phyloP scores from a whole-genome alignment of 1,284 basidiomycete genomes.

The Heliocybe sulcata region DNA sequence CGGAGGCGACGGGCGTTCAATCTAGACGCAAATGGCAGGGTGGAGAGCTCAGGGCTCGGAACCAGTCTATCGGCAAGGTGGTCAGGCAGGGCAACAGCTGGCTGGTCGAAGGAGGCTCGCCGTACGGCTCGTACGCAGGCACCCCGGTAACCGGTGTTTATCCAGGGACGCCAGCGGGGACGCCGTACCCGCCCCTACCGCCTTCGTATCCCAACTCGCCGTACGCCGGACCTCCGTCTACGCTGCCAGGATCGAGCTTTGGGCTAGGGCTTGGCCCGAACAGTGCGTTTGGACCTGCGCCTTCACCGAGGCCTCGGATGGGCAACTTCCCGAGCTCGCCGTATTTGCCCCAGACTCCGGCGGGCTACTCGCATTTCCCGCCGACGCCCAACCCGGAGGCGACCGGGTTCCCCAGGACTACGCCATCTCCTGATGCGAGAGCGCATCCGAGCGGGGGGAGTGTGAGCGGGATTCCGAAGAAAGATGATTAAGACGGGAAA shows the following conservation, averaged over 20 bases:
- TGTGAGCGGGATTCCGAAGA: constrained; percentile 22
- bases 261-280: constrained; percentile 24
- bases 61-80: constrained; percentile 18
- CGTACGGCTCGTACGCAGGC: constrained; percentile 28
- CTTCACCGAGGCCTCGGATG: constrained; percentile 12
- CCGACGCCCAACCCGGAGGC: constrained; percentile 28
- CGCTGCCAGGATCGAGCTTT: constrained; percentile 21
- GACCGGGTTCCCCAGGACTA: constrained; percentile 18
- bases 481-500: constrained; percentile 34
- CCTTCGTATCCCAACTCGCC: not conserved
- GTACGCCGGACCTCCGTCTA: constrained; percentile 1
- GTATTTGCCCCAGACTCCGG: constrained; percentile 18
- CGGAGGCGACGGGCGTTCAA: constrained; percentile 48
- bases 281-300: constrained; percentile 17
- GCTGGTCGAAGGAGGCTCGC: constrained; percentile 34
- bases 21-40: constrained; percentile 37
- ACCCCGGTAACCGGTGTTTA: constrained; percentile 24
- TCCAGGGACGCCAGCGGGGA: not conserved
- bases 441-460: not conserved
- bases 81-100: constrained; percentile 35
- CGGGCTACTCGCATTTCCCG: constrained; percentile 27
- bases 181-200: not conserved
- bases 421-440: constrained; percentile 6
- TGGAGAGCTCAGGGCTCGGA: constrained; percentile 34
- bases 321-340: constrained; percentile 16